Evolutionary conservation across 2,329 filamentous ascomycete genomes (phyloP).

Genomic region (Neonectria faginata): DNA sequence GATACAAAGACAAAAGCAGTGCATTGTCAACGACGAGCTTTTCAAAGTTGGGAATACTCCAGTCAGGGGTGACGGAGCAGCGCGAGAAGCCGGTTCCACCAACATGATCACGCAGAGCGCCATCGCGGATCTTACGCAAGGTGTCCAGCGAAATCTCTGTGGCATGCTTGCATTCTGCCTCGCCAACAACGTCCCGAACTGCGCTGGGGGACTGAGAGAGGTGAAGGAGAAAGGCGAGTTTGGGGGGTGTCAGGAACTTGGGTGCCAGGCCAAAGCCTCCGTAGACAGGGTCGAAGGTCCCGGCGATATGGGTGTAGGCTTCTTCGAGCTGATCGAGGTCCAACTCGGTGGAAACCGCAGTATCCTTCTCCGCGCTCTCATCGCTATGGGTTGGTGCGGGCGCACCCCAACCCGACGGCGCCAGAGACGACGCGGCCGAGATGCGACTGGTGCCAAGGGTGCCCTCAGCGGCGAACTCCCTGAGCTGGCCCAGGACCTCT

Average conservation of each 20-base stretch:
- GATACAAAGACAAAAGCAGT: constrained; percentile 83
- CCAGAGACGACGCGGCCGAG: constrained; percentile 45
- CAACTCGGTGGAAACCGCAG: constrained; percentile 71
- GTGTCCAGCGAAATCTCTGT: constrained; percentile 85
- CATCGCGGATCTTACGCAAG: constrained; percentile 75
- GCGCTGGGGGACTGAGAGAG: constrained; percentile 77
- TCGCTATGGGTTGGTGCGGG: constrained; percentile 45
- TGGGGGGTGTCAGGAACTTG: constrained; percentile 91
- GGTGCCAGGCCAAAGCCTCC: constrained; percentile 86
- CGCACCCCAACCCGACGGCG: constrained; percentile 48
- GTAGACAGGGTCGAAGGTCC: constrained; percentile 81
- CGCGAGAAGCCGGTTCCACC: constrained; percentile 69
- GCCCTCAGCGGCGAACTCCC: constrained; percentile 90
- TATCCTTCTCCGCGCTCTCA: constrained; percentile 37
- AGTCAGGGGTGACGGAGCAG: constrained; percentile 91
- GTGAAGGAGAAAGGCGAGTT: constrained; percentile 83
- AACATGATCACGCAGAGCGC: constrained; percentile 67
- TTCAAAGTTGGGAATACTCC: constrained; percentile 96
- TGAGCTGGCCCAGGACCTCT: constrained; percentile 82
- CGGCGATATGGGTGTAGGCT: constrained; percentile 82
- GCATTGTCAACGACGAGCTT: constrained; percentile 97
- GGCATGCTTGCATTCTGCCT: constrained; percentile 78
- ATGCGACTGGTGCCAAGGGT: constrained; percentile 67
- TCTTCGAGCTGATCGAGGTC: constrained; percentile 94
- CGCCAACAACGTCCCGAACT: constrained; percentile 89